These are phyloP conservation scores for Rubia balearica DNA, from an alignment of 305 asterid species.

Conservation along the genomic window DNA sequence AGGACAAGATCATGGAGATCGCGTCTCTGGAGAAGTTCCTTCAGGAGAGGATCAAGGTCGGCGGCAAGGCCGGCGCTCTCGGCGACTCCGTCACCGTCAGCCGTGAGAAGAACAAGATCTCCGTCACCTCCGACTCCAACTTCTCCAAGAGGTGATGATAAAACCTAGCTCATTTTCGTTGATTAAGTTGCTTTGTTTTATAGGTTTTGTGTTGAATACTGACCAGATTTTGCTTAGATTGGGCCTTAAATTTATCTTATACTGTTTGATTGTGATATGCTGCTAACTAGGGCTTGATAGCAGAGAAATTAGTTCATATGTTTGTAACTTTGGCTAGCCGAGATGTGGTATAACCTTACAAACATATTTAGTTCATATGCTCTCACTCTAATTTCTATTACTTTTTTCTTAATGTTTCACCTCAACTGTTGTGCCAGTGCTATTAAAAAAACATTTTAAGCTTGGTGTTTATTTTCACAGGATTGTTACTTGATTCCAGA, in stretches of 20 bases:
- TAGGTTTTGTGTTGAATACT: no score
- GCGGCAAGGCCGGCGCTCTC: slow-evolving; percentile 77
- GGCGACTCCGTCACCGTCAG: slow-evolving; percentile 52
- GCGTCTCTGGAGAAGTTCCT: slow-evolving; percentile 52
- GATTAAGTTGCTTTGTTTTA: no score
- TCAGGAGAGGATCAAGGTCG: slow-evolving; percentile 77
- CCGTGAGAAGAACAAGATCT: slow-evolving; percentile 63
- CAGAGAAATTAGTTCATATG: slow-evolving; percentile 23
- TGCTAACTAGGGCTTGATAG: no score
- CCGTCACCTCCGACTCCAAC: slow-evolving; percentile 51
- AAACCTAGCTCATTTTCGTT: no score
- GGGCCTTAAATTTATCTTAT: no score
- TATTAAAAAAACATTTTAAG: slow-evolving; percentile 4
- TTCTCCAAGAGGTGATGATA: slow-evolving; percentile 53
- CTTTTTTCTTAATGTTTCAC: background rate
- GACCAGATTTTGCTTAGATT: no score
- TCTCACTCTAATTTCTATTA: background rate
- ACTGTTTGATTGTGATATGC: no score
- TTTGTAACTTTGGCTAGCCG: slow-evolving; percentile 89
- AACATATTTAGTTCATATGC: background rate
- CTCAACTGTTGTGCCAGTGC: background rate
- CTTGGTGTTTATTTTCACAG: slow-evolving; percentile 40
- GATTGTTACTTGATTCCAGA: slow-evolving; percentile 95
- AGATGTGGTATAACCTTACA: slow-evolving; percentile 61
- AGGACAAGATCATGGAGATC: no score